Evolutionary conservation across 2,329 filamentous ascomycete species (phyloP).

Genomic region (Fusarium illudens): DNA sequence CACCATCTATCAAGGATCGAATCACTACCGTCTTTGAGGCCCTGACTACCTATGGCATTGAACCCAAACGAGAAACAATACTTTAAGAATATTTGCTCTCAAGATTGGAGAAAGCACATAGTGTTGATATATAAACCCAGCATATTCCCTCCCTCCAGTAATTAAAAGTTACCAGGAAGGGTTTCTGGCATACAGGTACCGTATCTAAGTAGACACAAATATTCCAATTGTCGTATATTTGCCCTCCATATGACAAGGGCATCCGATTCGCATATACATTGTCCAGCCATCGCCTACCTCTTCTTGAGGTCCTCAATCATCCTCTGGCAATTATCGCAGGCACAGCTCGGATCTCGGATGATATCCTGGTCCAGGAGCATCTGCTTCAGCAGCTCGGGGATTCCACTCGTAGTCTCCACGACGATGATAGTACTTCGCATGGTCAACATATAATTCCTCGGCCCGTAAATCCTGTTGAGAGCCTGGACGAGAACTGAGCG

Average conservation of each 20-base stretch:
- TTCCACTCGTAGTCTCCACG: neutral
- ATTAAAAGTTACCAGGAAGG: too few species aligned
- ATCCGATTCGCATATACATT: neutral
- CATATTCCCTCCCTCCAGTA: too few species aligned
- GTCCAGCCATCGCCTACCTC: neutral
- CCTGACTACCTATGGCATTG: neutral
- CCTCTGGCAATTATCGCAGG: neutral
- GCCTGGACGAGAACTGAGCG: neutral
- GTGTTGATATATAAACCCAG: too few species aligned
- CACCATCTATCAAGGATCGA: neutral
- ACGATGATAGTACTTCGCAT: neutral
- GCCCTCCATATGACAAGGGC: too few species aligned
- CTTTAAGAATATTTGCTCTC: too few species aligned
- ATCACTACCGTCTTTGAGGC: neutral
- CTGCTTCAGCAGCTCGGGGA: neutral
- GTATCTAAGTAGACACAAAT: neutral
- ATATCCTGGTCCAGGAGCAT: neutral
- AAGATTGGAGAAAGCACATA: too few species aligned
- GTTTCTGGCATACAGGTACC: neutral
- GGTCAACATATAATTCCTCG: neutral
- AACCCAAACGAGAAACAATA: too few species aligned
- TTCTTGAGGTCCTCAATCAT: neutral
- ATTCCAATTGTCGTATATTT: neutral
- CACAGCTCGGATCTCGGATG: neutral
- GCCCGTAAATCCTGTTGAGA: neutral